Evolutionary conservation across 164 flowering plant genomes (phyloP).

Genomic region (Malania oleifera): DNA sequence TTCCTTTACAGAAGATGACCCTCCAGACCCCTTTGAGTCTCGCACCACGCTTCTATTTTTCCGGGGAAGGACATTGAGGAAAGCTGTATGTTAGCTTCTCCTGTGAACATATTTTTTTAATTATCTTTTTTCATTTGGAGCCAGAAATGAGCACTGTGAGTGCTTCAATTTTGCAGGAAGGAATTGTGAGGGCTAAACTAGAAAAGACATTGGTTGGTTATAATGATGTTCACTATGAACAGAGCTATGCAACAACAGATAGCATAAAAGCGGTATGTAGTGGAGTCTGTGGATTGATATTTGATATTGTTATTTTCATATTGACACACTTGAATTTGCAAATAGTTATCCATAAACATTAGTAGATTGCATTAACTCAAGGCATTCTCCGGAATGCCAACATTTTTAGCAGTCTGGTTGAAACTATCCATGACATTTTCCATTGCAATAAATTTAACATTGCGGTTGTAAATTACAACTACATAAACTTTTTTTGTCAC

Average conservation of each 20-base stretch:
- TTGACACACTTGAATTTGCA: background rate
- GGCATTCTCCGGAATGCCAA: background rate
- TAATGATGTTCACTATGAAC: conserved; percentile 71
- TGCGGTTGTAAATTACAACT: too few relatives aligned
- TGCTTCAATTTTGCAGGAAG: conserved; percentile 55
- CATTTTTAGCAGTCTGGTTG: too few relatives aligned
- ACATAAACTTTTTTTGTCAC: too few relatives aligned
- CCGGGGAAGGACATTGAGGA: conserved; percentile 83
- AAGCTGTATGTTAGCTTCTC: conserved; percentile 59
- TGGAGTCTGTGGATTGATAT: background rate
- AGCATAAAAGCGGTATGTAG: conserved; percentile 62
- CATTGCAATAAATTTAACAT: too few relatives aligned
- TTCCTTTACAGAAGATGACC: conserved; percentile 58
- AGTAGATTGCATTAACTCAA: background rate
- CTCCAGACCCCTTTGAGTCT: conserved; percentile 64
- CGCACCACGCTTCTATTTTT: conserved; percentile 80
- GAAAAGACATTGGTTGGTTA: conserved; percentile 51
- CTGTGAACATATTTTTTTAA: background rate
- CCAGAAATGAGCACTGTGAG: background rate
- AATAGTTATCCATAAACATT: background rate
- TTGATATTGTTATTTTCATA: background rate
- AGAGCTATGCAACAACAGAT: conserved; percentile 53
- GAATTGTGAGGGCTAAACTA: conserved; percentile 72
- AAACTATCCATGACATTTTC: too few relatives aligned
- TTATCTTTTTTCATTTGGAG: background rate